A percentile compares a stretch with the other conserved stretches of the same genome.
These are phyloP conservation scores for Phytopythium vexans DNA, from an alignment of 352 stramenopile species.

Conservation along the genomic window DNA sequence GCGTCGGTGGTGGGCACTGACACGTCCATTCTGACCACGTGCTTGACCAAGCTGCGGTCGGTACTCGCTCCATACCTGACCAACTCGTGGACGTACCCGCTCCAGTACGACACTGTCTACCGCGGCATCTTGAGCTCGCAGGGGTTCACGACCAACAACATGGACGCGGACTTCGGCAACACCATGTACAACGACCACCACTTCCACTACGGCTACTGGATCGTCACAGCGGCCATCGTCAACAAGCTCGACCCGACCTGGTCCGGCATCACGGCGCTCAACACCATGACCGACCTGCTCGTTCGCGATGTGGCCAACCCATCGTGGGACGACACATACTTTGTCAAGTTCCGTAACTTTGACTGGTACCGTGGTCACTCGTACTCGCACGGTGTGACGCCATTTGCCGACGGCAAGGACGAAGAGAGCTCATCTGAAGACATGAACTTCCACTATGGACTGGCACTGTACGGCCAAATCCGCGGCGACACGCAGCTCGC, in stretches of 20 bases:
- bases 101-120: constrained; percentile 49
- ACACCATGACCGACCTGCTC: constrained; percentile 31
- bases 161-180: constrained; percentile 51
- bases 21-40: constrained; percentile 15
- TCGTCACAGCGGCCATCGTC: constrained; percentile 31
- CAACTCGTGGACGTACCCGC: constrained; percentile 37
- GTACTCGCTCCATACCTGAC: constrained; percentile 35
- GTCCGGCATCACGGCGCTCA: constrained; percentile 26
- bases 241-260: constrained; percentile 42
- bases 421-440: constrained; percentile 52
- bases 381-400: constrained; percentile 48
- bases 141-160: constrained; percentile 32
- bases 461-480: constrained; percentile 33
- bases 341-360: constrained; percentile 40
- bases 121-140: constrained; percentile 42
- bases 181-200: constrained; percentile 59
- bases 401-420: constrained; percentile 41
- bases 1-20: constrained; percentile 29
- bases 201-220: constrained; percentile 50
- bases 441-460: constrained; percentile 47
- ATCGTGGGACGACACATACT: constrained; percentile 31
- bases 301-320: constrained; percentile 43
- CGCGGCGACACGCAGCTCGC: constrained; percentile 27
- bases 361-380: constrained; percentile 47
- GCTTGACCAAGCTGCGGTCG: constrained; percentile 31